These are phyloP conservation scores for Acer negundo DNA, from an alignment of 345 rosid genomes.

Conservation along the genomic window DNA sequence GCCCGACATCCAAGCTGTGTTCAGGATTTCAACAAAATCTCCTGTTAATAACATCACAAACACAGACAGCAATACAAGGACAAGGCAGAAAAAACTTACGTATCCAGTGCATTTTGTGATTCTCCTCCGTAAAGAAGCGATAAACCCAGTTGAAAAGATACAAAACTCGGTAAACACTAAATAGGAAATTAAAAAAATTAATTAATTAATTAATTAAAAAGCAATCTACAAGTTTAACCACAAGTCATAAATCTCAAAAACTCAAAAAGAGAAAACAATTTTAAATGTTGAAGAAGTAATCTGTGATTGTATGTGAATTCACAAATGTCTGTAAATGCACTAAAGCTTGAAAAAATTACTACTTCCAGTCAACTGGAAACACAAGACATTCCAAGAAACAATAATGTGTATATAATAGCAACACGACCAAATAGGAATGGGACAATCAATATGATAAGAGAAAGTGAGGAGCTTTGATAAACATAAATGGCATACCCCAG, in stretches of 20 bases:
- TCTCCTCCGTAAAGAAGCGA: constrained; percentile 41
- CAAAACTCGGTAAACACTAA: constrained; percentile 47
- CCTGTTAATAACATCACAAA: not conserved
- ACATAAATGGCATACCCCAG: constrained; percentile 43
- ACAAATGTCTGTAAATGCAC: not conserved
- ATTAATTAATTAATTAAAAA: not conserved
- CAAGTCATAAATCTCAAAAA: not conserved
- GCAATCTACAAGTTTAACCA: not conserved
- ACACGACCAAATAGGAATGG: not conserved
- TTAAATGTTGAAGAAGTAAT: not conserved
- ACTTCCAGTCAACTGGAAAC: not conserved
- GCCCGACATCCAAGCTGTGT: constrained; percentile 53
- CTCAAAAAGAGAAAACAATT: not conserved
- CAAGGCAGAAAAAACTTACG: constrained; percentile 31
- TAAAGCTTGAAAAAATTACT: not conserved
- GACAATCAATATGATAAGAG: not conserved
- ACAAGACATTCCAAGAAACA: not conserved
- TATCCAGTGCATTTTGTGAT: constrained; percentile 37
- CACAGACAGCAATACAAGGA: not conserved
- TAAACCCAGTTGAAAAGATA: constrained; percentile 53
- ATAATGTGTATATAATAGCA: not conserved
- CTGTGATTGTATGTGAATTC: not conserved
- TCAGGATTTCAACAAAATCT: not conserved
- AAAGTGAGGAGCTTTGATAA: not conserved
- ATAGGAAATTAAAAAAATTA: not conserved